A percentile compares a stretch with the other conserved stretches of the same genome.
Evolutionary conservation across 495 filamentous ascomycete species (phyloP).

Genomic region (Penicillium goetzii): DNA sequence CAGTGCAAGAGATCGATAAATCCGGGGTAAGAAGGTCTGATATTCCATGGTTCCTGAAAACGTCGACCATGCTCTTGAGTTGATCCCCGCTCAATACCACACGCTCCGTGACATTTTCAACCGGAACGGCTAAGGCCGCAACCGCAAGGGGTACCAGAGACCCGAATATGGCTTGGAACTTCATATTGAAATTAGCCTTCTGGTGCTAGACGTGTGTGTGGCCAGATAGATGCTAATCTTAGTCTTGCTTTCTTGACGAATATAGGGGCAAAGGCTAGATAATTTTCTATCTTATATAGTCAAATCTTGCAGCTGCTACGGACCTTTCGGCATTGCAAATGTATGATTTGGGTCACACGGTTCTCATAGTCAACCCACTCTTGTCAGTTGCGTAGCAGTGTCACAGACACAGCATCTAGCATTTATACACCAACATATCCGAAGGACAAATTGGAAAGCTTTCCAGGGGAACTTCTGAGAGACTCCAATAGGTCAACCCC

Average conservation of each 20-base stretch:
- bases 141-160: conserved; percentile 14
- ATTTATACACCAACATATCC: not conserved
- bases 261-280: not conserved
- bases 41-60: not conserved
- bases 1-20: conserved; percentile 21
- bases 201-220: not conserved
- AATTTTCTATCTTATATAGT: not conserved
- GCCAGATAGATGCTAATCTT: not conserved
- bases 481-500: not conserved
- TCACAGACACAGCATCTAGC: conserved; percentile 1
- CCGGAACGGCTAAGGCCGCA: conserved; percentile 10
- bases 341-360: not conserved
- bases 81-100: conserved; percentile 16
- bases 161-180: conserved; percentile 15
- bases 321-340: not conserved
- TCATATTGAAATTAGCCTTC: conserved; percentile 12
- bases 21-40: conserved; percentile 9
- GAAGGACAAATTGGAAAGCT: not conserved
- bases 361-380: not conserved
- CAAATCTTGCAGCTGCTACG: not conserved
- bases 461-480: not conserved
- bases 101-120: not conserved
- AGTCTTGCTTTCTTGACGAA: not conserved
- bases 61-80: conserved; percentile 12
- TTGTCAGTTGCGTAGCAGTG: not conserved